Conservation (phyloP, 306 rosid genomes). For the Dryas drummondii region DNA sequence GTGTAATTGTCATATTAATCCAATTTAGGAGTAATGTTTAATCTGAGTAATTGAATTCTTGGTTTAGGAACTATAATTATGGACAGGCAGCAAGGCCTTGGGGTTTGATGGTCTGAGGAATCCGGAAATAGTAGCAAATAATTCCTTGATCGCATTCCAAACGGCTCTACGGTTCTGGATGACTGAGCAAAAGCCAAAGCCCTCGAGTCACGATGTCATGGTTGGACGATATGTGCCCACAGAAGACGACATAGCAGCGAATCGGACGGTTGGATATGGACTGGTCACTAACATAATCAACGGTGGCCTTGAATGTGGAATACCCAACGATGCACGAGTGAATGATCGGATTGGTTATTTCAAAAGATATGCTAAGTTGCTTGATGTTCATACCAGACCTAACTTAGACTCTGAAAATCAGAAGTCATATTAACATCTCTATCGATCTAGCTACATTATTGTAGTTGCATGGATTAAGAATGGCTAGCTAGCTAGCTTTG, state of each 20-base stretch:
- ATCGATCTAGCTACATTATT: neutral
- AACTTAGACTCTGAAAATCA: conserved; percentile 69
- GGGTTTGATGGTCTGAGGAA: conserved; percentile 76
- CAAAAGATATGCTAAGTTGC: conserved; percentile 49
- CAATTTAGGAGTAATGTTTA: too few relatives aligned
- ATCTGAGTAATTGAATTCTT: neutral
- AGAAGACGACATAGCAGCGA: too few relatives aligned
- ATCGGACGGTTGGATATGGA: too few relatives aligned
- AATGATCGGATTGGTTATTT: conserved; percentile 76
- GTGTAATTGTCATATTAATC: too few relatives aligned
- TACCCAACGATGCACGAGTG: conserved; percentile 53
- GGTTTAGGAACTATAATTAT: conserved; percentile 72
- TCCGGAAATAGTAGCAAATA: conserved; percentile 70
- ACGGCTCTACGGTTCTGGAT: conserved; percentile 92
- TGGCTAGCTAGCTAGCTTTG: neutral
- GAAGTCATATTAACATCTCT: conserved; percentile 32
- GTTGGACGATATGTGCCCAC: too few relatives aligned
- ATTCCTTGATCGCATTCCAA: conserved; percentile 60
- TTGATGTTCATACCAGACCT: conserved; percentile 61
- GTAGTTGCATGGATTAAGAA: too few relatives aligned
- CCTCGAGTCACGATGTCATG: conserved; percentile 83
- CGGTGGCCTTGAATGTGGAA: conserved; percentile 83
- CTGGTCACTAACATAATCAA: too few relatives aligned
- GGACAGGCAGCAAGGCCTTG: conserved; percentile 72
- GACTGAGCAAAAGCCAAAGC: conserved; percentile 57